Base-by-base conservation (phyloP, 1,139 yeast species). In the Pichia sp. region DNA sequence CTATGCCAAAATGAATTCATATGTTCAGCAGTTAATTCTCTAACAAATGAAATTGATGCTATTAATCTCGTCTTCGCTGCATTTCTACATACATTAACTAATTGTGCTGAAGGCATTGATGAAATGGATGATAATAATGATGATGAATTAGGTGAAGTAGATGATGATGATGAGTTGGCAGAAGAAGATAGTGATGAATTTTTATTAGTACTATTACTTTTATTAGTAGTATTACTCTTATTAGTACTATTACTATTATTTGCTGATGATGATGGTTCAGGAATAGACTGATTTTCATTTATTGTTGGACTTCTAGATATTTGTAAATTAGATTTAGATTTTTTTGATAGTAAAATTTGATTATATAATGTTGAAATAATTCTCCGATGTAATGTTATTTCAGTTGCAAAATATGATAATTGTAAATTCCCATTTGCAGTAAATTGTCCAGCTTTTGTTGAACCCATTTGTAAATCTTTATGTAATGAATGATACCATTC, bases 1-100 rank as follows among this genome's bases (percentile, higher is more conserved):
- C 89, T 77, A 62, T 85, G 92, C 96, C 96, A 89, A 63, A 87
- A 87, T 9, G 94, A 78, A 58, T 81, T 89, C 42, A 85, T 75
- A 58, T 87, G 95, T 53, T 87, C 95, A 3, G 84, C 83, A 54
- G 81, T 80, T 57, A 89, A 71, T 48, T 78, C 82, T 46, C 82
- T 67, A 10, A 87, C 82, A 64, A 87, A 86, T 44, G 86, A 94
- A 50, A 87, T 76, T 1, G 95, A 84, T 0, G 96, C 96, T 20
- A 78, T 64, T 16, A 89, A 67, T 54, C 97, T 69, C 1, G 95
- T 83, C 50, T 74, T 78, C 1, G 96, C 96, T 0, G 96, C 96
- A 27, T 82, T 71, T 38, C 96, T 73, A 60, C 96, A 87, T 2
- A 89, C 90, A 37, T 69, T 69, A 3, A 80, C 70, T 43, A 87